Conservation (phyloP, 164 flowering plant species). For the Malania oleifera region DNA sequence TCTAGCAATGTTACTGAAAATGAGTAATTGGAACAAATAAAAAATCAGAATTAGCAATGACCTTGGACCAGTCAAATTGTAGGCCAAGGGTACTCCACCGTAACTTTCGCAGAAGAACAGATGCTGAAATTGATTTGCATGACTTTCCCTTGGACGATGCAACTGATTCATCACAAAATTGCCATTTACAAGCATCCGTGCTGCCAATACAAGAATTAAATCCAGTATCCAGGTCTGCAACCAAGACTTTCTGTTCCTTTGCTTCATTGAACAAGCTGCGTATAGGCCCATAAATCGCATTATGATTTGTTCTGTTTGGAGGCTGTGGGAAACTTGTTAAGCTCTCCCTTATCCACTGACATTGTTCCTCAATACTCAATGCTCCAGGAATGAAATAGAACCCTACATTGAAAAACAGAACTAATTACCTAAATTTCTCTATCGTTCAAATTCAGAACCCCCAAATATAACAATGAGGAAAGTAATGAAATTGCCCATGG, state of each 20-base stretch:
- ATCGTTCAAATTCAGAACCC: background rate
- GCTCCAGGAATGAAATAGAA: constrained; percentile 93
- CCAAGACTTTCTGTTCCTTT: constrained; percentile 46
- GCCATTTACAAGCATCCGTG: constrained; percentile 37
- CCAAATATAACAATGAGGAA: background rate
- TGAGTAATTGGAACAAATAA: background rate
- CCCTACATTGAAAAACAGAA: constrained; percentile 37
- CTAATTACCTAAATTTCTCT: background rate
- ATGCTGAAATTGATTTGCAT: constrained; percentile 51
- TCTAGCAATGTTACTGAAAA: background rate
- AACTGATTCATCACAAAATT: constrained; percentile 31
- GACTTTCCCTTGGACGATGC: constrained; percentile 28
- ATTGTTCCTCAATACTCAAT: constrained; percentile 70
- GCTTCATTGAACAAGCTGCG: constrained; percentile 56
- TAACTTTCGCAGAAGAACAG: constrained; percentile 69
- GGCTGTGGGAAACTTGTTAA: constrained; percentile 84
- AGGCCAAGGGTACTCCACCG: constrained; percentile 98
- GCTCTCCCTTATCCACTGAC: constrained; percentile 83
- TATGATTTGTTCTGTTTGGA: constrained; percentile 91
- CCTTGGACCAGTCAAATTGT: constrained; percentile 99
- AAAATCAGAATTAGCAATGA: constrained; percentile 14
- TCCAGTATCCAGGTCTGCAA: constrained; percentile 19
- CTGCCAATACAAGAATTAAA: constrained; percentile 10
- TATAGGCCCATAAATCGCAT: constrained; percentile 74
- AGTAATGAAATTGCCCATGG: background rate